These are phyloP conservation scores for Fagopyrum tataricum DNA, from an alignment of 148 eudicot species.

Conservation along the genomic window DNA sequence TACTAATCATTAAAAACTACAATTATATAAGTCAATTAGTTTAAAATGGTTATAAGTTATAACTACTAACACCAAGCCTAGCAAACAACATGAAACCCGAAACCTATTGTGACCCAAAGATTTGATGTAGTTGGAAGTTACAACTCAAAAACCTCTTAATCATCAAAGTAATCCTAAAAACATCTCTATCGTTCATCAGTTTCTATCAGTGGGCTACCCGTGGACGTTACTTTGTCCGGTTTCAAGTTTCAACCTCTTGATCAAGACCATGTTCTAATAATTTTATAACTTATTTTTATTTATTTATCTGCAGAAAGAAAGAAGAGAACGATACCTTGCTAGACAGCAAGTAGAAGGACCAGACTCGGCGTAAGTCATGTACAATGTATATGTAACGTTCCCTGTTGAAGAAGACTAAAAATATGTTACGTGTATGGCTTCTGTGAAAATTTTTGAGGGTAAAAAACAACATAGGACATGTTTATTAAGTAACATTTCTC, in stretches of 20 bases:
- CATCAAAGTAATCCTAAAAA: neutral
- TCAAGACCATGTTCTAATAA: neutral
- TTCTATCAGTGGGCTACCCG: too few species aligned
- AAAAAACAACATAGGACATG: neutral
- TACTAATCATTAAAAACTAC: neutral
- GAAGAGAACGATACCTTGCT: slow-evolving; percentile 92
- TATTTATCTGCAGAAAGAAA: slow-evolving; percentile 56
- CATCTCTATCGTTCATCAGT: neutral
- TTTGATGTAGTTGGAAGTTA: too few species aligned
- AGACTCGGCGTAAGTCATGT: slow-evolving; percentile 45
- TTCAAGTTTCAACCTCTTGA: neutral
- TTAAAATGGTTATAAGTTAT: neutral
- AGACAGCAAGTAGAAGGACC: slow-evolving; percentile 76
- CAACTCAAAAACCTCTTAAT: too few species aligned
- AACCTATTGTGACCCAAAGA: neutral
- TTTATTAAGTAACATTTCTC: neutral
- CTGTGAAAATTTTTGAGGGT: neutral
- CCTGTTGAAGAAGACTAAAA: neutral
- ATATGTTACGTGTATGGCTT: neutral
- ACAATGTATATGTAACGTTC: neutral
- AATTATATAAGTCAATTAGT: neutral
- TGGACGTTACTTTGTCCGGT: too few species aligned
- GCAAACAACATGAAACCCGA: neutral
- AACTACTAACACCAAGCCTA: too few species aligned
- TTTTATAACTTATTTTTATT: neutral